Evolutionary conservation across 495 filamentous ascomycete genomes (phyloP).

Genomic region (Daldinia bambusicola): DNA sequence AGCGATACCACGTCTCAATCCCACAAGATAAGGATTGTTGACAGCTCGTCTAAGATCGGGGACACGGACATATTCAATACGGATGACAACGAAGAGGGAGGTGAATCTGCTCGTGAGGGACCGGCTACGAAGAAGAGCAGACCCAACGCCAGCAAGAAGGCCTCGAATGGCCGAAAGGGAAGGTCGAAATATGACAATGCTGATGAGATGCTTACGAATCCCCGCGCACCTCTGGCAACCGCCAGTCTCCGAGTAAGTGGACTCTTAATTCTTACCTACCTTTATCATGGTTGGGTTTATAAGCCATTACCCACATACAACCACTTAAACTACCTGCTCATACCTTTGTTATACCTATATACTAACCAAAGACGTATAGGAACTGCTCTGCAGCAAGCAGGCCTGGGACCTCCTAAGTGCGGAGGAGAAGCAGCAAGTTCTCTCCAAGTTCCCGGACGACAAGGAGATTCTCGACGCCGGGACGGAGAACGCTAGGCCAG

Average conservation of each 20-base stretch:
- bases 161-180: slow-evolving; percentile 25
- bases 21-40: background rate
- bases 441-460: slow-evolving; percentile 66
- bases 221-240: slow-evolving; percentile 63
- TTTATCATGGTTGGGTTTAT: background rate
- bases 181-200: slow-evolving; percentile 45
- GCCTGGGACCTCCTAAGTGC: slow-evolving; percentile 68
- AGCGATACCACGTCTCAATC: slow-evolving; percentile 9
- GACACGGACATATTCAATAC: slow-evolving; percentile 32
- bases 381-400: slow-evolving; percentile 63
- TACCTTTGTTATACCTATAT: background rate
- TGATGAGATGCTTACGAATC: slow-evolving; percentile 60
- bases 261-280: background rate
- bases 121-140: slow-evolving; percentile 37
- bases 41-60: slow-evolving; percentile 19
- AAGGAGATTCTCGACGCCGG: slow-evolving; percentile 48
- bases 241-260: slow-evolving; percentile 66
- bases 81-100: slow-evolving; percentile 34
- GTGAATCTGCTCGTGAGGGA: slow-evolving; percentile 12
- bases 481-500: slow-evolving; percentile 49
- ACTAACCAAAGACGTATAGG: slow-evolving; percentile 51
- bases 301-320: background rate
- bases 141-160: slow-evolving; percentile 1
- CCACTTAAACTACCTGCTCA: too few relatives aligned
- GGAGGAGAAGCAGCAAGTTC: slow-evolving; percentile 65